phyloP scores from a whole-genome alignment of 2,329 filamentous ascomycete genomes.

The Colletotrichum salicis region DNA sequence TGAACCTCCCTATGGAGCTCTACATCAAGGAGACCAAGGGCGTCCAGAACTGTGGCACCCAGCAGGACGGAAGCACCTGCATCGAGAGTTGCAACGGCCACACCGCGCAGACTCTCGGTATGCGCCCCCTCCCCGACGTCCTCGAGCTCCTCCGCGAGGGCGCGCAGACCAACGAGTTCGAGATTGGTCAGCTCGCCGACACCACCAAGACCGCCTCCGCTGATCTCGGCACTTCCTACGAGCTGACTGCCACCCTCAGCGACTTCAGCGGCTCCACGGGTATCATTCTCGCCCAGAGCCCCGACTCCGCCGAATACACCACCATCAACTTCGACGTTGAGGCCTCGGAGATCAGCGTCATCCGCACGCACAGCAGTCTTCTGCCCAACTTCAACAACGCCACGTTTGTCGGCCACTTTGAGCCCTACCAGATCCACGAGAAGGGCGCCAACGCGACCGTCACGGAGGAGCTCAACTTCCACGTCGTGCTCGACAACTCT shows the following conservation, averaged over 20 bases:
- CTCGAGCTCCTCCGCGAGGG: constrained; percentile 32
- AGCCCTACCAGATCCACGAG: constrained; percentile 26
- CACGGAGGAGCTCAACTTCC: constrained; percentile 31
- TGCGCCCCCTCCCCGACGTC: constrained; percentile 32
- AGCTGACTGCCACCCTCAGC: constrained; percentile 34
- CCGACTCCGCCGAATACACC: constrained; percentile 32
- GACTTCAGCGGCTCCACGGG: constrained; percentile 18
- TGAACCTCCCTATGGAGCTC: constrained; percentile 35
- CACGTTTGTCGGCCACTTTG: constrained; percentile 33
- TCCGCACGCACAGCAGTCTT: constrained; percentile 33
- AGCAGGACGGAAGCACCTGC: constrained; percentile 32
- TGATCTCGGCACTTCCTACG: constrained; percentile 32
- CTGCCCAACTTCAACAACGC: constrained; percentile 35
- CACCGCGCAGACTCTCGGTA: constrained; percentile 35
- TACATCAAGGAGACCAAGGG: constrained; percentile 34
- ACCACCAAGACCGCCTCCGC: constrained; percentile 10
- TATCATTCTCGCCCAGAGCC: constrained; percentile 35
- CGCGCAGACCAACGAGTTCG: constrained; percentile 15
- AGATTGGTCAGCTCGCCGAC: constrained; percentile 24
- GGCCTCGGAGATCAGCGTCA: constrained; percentile 22
- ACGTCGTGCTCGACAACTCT: constrained; percentile 31
- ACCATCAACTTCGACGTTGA: constrained; percentile 31
- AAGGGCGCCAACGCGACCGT: neutral
- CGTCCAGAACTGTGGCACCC: constrained; percentile 32
- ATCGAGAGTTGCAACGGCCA: constrained; percentile 17